Conservation (phyloP, 2,329 filamentous ascomycete species). For the Xylariaceae sp. region DNA sequence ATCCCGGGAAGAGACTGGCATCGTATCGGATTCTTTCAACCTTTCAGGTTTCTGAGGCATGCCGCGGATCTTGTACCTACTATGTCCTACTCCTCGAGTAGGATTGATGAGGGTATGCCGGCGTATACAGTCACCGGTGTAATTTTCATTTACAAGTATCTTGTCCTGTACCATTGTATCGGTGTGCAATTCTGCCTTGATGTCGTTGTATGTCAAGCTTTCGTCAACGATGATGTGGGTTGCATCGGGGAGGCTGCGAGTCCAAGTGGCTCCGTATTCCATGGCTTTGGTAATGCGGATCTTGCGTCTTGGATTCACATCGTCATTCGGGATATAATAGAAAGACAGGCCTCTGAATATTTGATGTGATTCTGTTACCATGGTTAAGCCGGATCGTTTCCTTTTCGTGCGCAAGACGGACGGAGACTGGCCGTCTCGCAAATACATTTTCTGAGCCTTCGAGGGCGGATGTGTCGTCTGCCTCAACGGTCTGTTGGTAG, state of each 20-base stretch:
- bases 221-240: constrained; percentile 82
- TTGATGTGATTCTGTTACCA: constrained; percentile 47
- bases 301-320: constrained; percentile 62
- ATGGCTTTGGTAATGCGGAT: constrained; percentile 70
- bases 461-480: constrained; percentile 5
- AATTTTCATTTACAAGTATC: constrained; percentile 63
- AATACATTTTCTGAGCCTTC: not conserved
- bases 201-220: constrained; percentile 56
- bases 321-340: constrained; percentile 79
- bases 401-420: constrained; percentile 36
- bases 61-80: constrained; percentile 56
- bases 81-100: constrained; percentile 48
- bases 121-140: constrained; percentile 63
- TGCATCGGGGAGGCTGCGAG: constrained; percentile 52
- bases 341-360: constrained; percentile 61
- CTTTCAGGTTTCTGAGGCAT: constrained; percentile 29
- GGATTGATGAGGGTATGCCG: constrained; percentile 56
- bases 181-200: constrained; percentile 53
- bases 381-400: constrained; percentile 40
- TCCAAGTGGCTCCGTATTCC: constrained; percentile 72
- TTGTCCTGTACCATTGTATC: constrained; percentile 31
- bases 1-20: constrained; percentile 6
- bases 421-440: constrained; percentile 11
- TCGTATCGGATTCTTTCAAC: not conserved
- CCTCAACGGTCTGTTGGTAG: constrained; percentile 6